A percentile compares a stretch with the other conserved stretches of the same genome.
Evolutionary conservation across 2,329 filamentous ascomycete species (phyloP).

Genomic region (Gaeumannomyces tritici): DNA sequence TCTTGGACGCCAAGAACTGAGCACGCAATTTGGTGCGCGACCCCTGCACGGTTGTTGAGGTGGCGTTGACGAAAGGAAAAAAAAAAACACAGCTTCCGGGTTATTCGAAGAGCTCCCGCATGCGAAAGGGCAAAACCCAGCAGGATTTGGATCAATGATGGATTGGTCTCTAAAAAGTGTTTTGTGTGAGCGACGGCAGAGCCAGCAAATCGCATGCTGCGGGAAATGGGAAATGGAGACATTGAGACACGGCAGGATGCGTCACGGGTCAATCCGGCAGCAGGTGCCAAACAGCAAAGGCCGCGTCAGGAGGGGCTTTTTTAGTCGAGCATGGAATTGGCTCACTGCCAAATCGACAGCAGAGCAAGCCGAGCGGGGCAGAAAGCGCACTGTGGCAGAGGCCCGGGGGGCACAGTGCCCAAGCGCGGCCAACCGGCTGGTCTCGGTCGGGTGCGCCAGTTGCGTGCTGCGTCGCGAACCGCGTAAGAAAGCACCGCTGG

Average conservation of each 20-base stretch:
- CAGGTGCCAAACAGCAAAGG: neutral
- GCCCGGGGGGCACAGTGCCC: neutral
- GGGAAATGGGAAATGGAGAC: neutral
- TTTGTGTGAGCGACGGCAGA: too few species aligned
- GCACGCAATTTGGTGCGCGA: neutral
- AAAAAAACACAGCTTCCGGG: too few species aligned
- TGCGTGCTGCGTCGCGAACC: slow-evolving; percentile 2
- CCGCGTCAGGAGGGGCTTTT: neutral
- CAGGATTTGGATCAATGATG: too few species aligned
- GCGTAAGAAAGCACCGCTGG: neutral
- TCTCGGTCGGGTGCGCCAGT: neutral
- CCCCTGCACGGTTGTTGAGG: too few species aligned
- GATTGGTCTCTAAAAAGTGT: too few species aligned
- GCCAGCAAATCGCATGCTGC: neutral
- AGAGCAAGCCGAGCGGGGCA: neutral
- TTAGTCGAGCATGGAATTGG: neutral
- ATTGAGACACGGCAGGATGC: neutral
- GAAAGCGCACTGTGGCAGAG: neutral
- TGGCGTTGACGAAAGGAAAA: too few species aligned
- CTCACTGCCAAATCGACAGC: neutral
- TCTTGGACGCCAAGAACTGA: too few species aligned
- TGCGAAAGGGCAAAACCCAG: too few species aligned
- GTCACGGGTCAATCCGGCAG: neutral
- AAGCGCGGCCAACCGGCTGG: neutral
- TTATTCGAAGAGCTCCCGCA: too few species aligned